Base-by-base conservation (phyloP, 2,329 filamentous ascomycete genomes). In the Coleophoma crateriformis region DNA sequence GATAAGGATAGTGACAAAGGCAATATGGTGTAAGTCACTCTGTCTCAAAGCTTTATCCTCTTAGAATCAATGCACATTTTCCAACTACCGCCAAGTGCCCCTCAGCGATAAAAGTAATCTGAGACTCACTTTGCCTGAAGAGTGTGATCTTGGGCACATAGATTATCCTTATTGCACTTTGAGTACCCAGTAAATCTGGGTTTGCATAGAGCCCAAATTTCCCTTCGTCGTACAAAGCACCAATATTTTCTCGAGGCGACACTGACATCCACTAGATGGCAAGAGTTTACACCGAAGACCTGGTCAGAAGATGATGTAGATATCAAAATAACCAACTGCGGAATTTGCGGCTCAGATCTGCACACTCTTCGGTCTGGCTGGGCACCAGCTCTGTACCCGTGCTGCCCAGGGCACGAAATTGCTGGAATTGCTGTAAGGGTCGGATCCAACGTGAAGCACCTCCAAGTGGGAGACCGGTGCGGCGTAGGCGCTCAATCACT, bases 171-270 rank as follows among this genome's bases (percentile, higher is more conserved):
- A 27, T 27, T 27, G 27, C 27, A 27, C 27, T 27, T 7, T 27
- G 6, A 27, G 5, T 7, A 27, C 27, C 27, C 2, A 27, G 27
- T 27, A 27, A 27, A 3, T 27, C 2, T 27, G 8, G 6, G 8
- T 27, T 27, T 32, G 64, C 44, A 72, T 71, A 47, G 57, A 68
- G 53, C 70, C 19, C 70, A n/a, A 73, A 74, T 57, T 49, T 14
- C 75, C 77, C 55, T 89, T 87, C 55, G 72, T 73, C 40, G 7
- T 7, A 76, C 79, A 58, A 73, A 73, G 50, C 76, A 80, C 35
- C 76, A 76, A 0, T 74, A 78, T 8, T 1, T 27, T 27, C 27
- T 7, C 6, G 5, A 27, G 27, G 8, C 27, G 8, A 27, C 27
- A 27, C 66, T 80, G 14, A 64, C 72, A 38, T 7, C 15, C 15